Base-by-base conservation (phyloP, 1,284 basidiomycete genomes). In the Thelephora terrestris region DNA sequence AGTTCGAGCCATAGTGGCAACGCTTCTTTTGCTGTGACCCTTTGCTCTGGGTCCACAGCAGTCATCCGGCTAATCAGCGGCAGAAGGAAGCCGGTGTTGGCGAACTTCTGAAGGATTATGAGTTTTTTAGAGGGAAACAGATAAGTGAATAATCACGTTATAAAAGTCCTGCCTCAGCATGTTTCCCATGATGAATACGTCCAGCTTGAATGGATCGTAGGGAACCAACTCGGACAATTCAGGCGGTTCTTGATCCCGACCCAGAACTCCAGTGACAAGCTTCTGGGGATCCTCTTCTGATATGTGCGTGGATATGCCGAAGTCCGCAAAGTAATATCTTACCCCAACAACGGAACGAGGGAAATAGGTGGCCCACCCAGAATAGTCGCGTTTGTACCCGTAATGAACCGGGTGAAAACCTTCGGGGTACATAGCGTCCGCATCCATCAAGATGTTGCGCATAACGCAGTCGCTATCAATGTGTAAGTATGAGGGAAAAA, bases 151-250 rank as follows among this genome's bases (percentile, higher is more conserved):
- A 45, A 47, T 23, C 42, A 61, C 56, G 20, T 50, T 20, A 16
- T 46, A 36, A 5, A 61, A 47, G 34, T 51, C 34, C 9, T 32
- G 6, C 23, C 48, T 50, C 5, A 61, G 51, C 1, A 56, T 14
- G 25, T 61, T 56, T 4, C 64, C 63, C 7, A 64, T 43, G 3
- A 58, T 57, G 47, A 57, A 64, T 6, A 65, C 51, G 36, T 63
- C 61, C 1, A 58, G 49, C 39, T 61, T 61, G 57, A 65, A 64
- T 4, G 63, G 61, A 45, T 65, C 63, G 37, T 65, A 62, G 0
- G 61, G 59, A 1, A 53, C 46, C 2, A 42, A 32, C 1, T 50
- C 27, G 1, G 59, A 63, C 0, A 63, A 50, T 45, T 65, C 62
- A 0, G 63, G 63, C 1, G 56, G 57, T 2, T 59, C 55, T 18